Conservation (phyloP, 2,329 filamentous ascomycete genomes). For the Colletotrichum viniferum region DNA sequence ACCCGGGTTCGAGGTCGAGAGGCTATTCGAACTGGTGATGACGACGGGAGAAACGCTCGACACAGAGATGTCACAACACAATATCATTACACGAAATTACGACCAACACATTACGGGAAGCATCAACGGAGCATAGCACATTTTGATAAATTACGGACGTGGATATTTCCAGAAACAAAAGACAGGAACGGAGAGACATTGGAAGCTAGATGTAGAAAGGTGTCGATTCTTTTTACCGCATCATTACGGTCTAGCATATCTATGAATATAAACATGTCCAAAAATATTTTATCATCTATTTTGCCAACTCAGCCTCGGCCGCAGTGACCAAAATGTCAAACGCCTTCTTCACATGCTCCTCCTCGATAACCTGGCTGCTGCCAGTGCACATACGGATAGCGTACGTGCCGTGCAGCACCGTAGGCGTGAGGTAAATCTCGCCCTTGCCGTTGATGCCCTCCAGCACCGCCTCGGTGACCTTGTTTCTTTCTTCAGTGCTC, state of each 20-base stretch:
- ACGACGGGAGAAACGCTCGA: neutral
- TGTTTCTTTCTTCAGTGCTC: constrained; percentile 61
- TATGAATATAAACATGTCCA: constrained; percentile 1
- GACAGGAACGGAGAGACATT: neutral
- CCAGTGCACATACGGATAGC: constrained; percentile 83
- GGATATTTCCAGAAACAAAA: neutral
- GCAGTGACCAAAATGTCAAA: constrained; percentile 75
- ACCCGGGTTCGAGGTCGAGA: constrained; percentile 1
- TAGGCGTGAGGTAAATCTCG: constrained; percentile 83
- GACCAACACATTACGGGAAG: neutral
- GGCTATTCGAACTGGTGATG: neutral
- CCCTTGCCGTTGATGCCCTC: constrained; percentile 75
- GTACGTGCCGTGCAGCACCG: constrained; percentile 73
- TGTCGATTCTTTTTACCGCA: neutral
- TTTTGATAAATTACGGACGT: neutral
- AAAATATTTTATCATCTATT: neutral
- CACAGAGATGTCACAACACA: neutral
- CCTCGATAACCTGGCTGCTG: constrained; percentile 69
- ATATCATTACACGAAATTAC: neutral
- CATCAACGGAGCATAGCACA: neutral
- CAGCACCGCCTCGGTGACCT: constrained; percentile 75
- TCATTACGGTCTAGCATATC: neutral
- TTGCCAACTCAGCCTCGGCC: constrained; percentile 58
- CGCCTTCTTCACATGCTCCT: constrained; percentile 72
- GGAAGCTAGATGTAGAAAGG: neutral